phyloP scores from a whole-genome alignment of 176 grass and related monocot genomes.

The Phragmites australis region DNA sequence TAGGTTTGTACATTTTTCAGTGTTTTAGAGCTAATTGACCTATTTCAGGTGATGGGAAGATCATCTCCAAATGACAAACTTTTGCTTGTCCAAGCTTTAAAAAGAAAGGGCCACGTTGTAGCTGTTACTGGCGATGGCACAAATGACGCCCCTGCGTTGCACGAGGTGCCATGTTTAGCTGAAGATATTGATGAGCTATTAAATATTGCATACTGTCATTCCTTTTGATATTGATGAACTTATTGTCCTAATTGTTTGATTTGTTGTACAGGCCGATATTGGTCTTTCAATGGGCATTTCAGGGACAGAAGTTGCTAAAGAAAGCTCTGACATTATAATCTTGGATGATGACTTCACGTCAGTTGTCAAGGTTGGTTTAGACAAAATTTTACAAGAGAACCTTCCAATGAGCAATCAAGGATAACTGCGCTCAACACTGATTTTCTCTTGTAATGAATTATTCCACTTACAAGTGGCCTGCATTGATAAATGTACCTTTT shows the following conservation, averaged over 20 bases:
- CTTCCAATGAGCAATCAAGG: constrained; percentile 19
- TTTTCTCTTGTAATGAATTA: constrained; percentile 17
- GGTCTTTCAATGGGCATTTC: constrained; percentile 95
- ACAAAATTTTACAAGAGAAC: constrained; percentile 6
- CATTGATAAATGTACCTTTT: not conserved
- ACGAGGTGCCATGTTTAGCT: constrained; percentile 63
- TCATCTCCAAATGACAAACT: constrained; percentile 98
- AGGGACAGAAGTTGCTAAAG: constrained; percentile 98
- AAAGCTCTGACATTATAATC: constrained; percentile 98
- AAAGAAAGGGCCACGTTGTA: constrained; percentile 86
- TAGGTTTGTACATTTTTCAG: constrained; percentile 3
- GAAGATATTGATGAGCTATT: constrained; percentile 17
- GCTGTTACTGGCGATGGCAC: constrained; percentile 98
- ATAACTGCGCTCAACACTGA: not conserved
- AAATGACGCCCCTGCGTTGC: constrained; percentile 94
- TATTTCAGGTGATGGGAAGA: constrained; percentile 87
- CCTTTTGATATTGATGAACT: constrained; percentile 11
- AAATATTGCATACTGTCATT: constrained; percentile 18
- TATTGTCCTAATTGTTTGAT: constrained; percentile 23
- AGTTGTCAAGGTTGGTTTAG: constrained; percentile 82
- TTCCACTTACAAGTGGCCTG: not conserved
- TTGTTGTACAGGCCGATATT: constrained; percentile 82
- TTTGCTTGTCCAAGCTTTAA: constrained; percentile 92
- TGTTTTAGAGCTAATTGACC: constrained; percentile 38
- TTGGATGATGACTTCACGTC: constrained; percentile 94